Conservation (phyloP, 2,329 filamentous ascomycete genomes). For the Plenodomus biglobosus region DNA sequence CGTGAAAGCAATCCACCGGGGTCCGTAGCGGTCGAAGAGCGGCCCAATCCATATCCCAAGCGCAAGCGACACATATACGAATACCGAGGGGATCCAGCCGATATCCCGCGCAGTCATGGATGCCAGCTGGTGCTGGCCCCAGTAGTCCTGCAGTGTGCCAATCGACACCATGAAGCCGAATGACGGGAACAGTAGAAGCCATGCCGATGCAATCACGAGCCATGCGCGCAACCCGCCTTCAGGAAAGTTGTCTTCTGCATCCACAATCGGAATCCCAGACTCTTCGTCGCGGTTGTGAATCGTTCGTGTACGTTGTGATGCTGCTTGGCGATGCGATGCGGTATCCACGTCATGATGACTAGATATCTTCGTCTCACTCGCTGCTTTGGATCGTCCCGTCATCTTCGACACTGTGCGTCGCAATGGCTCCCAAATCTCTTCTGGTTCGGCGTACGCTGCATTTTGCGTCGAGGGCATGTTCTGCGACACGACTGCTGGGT, state of each 20-base stretch:
- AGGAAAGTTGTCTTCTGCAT: conserved; percentile 38
- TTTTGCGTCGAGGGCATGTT: conserved; percentile 15
- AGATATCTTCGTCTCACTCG: conserved; percentile 17
- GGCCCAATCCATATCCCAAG: conserved; percentile 83
- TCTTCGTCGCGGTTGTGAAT: conserved; percentile 9
- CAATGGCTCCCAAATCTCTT: conserved; percentile 22
- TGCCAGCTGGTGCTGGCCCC: conserved; percentile 70
- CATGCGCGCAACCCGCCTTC: conserved; percentile 46
- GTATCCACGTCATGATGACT: conserved; percentile 11
- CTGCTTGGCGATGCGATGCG: conserved; percentile 5
- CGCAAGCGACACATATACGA: conserved; percentile 79
- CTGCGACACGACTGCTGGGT: conserved; percentile 29
- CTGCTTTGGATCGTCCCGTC: conserved; percentile 21
- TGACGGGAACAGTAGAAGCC: conserved; percentile 35
- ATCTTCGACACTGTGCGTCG: conserved; percentile 21
- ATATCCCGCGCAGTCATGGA: conserved; percentile 63
- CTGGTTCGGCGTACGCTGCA: conserved; percentile 12
- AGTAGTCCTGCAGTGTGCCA: conserved; percentile 80
- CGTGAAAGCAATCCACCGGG: conserved; percentile 37
- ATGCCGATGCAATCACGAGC: conserved; percentile 44
- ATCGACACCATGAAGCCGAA: conserved; percentile 49
- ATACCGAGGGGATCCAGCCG: conserved; percentile 91
- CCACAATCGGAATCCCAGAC: conserved; percentile 14
- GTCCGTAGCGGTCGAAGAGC: conserved; percentile 56
- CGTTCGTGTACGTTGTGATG: conserved; percentile 10